Evolutionary conservation across 208 protist genomes (phyloP), one percentile per base, ranked within the genome.

Genomic region (Leishmania guyanensis): DNA sequence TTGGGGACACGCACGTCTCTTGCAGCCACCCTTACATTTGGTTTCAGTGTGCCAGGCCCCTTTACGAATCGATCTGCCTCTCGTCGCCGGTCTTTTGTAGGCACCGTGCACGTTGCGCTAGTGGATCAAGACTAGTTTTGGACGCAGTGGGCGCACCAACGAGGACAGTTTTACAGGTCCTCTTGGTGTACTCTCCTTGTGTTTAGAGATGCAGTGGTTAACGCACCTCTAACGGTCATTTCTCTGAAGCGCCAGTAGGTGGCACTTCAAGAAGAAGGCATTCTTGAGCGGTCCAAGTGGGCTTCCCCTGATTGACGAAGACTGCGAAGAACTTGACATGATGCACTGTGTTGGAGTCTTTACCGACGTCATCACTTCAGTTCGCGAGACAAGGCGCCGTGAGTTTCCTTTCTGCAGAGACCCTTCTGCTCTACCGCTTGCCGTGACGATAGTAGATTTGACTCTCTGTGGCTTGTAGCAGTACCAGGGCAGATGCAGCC

Each of bases 181-280:
- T 14, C 3, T 64, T 10, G 26, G 0, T 0, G 58, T 64, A 64
- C 58, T 8, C 58, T 3, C 8, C 6, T 10, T 29, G 5, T n/a
- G 26, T 14, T 64, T 22, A 64, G 26, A 8, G 26, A 17, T 2
- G 58, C 5, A 70, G 6, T 10, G 5, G 20, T 26, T 17, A 8
- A 84, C 75, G 80, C 73, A 79, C 46, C 65, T 75, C 14, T 75
- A 53, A 3, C 66, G 75, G 39, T 58, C 50, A 5, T 14, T 79
- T 54, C 80, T 68, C 46, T 79, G 75, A 75, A 79, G 70, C 66
- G 22, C 54, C 43, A 0, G 48, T 0, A 84, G 73, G 33, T 66
- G 65, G 9, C 75, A 69, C 22, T 84, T 14, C 20, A 4, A 51
- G 4, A 43, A 79, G 73, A 83, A 76, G 20, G 72, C 62, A 3